These are phyloP conservation scores for Zopfia rhizophila DNA, from an alignment of 2,329 filamentous ascomycete species.

Conservation along the genomic window DNA sequence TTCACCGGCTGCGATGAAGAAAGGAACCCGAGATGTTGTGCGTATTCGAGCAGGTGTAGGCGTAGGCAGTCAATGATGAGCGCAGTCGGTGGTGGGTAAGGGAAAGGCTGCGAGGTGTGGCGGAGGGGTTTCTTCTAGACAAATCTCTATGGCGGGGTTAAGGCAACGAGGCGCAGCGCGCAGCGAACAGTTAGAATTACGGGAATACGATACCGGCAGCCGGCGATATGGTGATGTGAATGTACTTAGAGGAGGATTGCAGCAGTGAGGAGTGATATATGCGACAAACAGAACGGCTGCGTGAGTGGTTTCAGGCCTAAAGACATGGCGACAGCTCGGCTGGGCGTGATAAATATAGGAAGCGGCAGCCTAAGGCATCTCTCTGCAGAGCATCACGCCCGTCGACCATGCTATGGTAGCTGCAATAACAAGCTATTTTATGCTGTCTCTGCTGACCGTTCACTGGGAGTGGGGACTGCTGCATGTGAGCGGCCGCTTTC, in stretches of 20 bases:
- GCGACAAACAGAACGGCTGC: slow-evolving; percentile 2
- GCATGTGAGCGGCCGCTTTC: too few relatives aligned
- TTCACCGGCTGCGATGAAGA: slow-evolving; percentile 7
- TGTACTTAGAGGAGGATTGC: slow-evolving; percentile 11
- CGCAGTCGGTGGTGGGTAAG: slow-evolving; percentile 2
- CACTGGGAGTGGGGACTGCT: background rate
- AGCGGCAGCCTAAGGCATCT: too few relatives aligned
- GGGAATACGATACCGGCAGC: slow-evolving; percentile 6
- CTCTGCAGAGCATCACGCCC: too few relatives aligned
- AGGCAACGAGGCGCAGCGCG: slow-evolving; percentile 29
- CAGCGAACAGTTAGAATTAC: slow-evolving; percentile 7
- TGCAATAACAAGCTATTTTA: too few relatives aligned
- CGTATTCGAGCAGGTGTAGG: slow-evolving; percentile 13
- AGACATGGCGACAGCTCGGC: slow-evolving; percentile 7
- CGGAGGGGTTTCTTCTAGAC: slow-evolving; percentile 14
- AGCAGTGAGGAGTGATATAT: slow-evolving; percentile 3
- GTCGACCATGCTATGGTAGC: too few relatives aligned
- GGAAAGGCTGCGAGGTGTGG: slow-evolving; percentile 12
- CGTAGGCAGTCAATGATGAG: slow-evolving; percentile 11
- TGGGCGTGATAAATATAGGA: slow-evolving; percentile 11
- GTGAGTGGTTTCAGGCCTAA: slow-evolving; percentile 18
- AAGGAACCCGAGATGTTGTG: slow-evolving; percentile 3
- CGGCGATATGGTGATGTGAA: slow-evolving; percentile 8
- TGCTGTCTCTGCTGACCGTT: background rate
- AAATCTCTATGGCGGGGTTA: slow-evolving; percentile 15